Percentiles rank a stretch among this genome's conserved stretches.
These are phyloP conservation scores for Ogataea degrootiae DNA, from an alignment of 805 yeast genomes.

Conservation along the genomic window DNA sequence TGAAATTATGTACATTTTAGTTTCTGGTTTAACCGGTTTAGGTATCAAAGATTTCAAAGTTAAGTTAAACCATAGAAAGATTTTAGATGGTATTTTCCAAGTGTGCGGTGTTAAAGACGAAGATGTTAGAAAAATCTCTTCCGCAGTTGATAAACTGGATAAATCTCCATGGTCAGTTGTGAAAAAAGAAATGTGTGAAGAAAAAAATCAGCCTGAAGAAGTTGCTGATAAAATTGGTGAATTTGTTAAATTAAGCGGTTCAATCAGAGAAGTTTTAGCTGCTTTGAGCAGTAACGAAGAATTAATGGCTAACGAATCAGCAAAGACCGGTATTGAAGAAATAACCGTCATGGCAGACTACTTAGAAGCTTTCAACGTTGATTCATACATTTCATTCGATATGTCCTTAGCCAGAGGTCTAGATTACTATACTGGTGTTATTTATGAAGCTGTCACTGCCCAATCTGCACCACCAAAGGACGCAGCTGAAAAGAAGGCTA, in stretches of 20 bases:
- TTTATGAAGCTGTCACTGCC: conserved; percentile 92
- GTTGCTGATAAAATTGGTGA: conserved; percentile 93
- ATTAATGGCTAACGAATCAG: conserved; percentile 62
- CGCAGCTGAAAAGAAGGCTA: conserved; percentile 61
- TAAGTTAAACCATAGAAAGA: conserved; percentile 92
- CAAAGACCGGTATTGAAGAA: conserved; percentile 76
- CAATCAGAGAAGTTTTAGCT: conserved; percentile 57
- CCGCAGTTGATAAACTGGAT: conserved; percentile 96
- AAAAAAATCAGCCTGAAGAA: conserved; percentile 84
- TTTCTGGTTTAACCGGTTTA: conserved; percentile 77
- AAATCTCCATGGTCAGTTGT: conserved; percentile 95
- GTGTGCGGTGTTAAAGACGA: conserved; percentile 92
- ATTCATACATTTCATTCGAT: conserved; percentile 70
- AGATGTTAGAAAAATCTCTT: conserved; percentile 87
- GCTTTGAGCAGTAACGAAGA: conserved; percentile 52
- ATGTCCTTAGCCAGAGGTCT: conserved; percentile 95
- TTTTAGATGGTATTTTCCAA: conserved; percentile 91
- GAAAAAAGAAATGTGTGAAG: conserved; percentile 84
- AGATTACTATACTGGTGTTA: conserved; percentile 95
- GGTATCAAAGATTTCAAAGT: conserved; percentile 88
- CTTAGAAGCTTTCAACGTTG: conserved; percentile 77
- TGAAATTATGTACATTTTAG: conserved; percentile 74
- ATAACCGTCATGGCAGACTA: conserved; percentile 72
- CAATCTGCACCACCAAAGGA: conserved; percentile 94
- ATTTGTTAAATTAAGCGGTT: conserved; percentile 81